Evolutionary conservation across 139 green algal species (phyloP).

Genomic region (Gonium pectorale): DNA sequence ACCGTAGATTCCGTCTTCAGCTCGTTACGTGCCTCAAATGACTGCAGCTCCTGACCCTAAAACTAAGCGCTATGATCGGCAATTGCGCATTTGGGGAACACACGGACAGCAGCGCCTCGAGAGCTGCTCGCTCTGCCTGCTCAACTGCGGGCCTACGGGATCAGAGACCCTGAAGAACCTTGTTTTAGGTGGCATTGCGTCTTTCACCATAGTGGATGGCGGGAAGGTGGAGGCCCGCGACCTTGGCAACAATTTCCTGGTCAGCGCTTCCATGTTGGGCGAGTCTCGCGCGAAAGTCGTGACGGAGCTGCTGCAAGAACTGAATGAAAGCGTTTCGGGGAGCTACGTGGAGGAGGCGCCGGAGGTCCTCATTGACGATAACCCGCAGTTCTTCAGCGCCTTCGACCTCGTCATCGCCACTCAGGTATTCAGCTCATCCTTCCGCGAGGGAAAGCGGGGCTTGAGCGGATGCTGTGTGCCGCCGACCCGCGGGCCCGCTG

Average conservation of each 20-base stretch:
- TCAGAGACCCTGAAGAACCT: constrained; percentile 97
- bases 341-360: constrained; percentile 88
- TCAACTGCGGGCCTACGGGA: constrained; percentile 81
- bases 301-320: constrained; percentile 87
- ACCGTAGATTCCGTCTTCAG: too few relatives aligned
- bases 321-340: constrained; percentile 90
- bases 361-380: constrained; percentile 73
- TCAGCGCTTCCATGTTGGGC: constrained; percentile 73
- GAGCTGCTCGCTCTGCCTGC: constrained; percentile 58
- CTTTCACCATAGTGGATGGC: constrained; percentile 95
- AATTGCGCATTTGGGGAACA: constrained; percentile 90
- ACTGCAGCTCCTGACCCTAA: constrained; percentile 19
- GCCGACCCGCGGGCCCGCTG: too few relatives aligned
- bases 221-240: constrained; percentile 79
- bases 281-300: constrained; percentile 78
- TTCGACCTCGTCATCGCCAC: constrained; percentile 94
- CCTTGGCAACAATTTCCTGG: constrained; percentile 97
- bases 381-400: constrained; percentile 88
- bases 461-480: too few relatives aligned
- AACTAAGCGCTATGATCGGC: constrained; percentile 86
- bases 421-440: too few relatives aligned
- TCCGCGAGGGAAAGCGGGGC: too few relatives aligned
- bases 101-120: constrained; percentile 88
- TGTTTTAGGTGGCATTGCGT: constrained; percentile 94
- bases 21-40: background rate